These are phyloP conservation scores for Myriosclerotinia scirpicola DNA, from an alignment of 2,329 filamentous ascomycete species.

Conservation along the genomic window DNA sequence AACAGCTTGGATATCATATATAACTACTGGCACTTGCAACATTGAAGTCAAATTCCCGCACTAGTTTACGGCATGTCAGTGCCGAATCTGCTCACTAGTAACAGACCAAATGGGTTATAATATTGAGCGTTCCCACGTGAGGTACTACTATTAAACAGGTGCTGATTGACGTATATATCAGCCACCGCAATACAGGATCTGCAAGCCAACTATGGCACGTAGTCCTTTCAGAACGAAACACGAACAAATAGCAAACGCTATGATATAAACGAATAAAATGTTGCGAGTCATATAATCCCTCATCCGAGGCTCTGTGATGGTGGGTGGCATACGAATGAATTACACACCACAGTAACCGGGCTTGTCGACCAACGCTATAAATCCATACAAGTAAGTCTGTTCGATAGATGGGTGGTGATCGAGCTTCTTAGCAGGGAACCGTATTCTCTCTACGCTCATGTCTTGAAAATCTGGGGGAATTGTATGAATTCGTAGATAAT, in stretches of 20 bases:
- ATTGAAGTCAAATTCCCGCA: background rate
- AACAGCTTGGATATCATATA: background rate
- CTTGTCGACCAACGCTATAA: background rate
- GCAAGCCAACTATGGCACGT: background rate
- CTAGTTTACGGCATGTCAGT: background rate
- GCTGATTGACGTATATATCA: background rate
- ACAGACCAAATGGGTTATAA: background rate
- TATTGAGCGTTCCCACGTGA: background rate
- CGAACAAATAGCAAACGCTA: background rate
- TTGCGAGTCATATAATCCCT: slow-evolving; percentile 11
- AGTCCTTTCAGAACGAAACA: background rate
- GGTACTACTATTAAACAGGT: background rate
- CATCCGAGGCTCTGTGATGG: background rate
- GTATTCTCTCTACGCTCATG: background rate
- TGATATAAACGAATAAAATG: background rate
- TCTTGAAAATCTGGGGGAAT: background rate
- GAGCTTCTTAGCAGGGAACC: background rate
- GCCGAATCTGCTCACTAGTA: slow-evolving; percentile 8
- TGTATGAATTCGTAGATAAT: background rate
- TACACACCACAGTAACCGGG: too few species aligned
- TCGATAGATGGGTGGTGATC: background rate
- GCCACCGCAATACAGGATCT: too few species aligned
- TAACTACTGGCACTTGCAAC: background rate
- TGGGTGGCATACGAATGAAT: background rate
- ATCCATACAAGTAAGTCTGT: background rate